A percentile compares a stretch with the other conserved stretches of the same genome.
phyloP scores from a whole-genome alignment of 768 basidiomycete genomes.

The Candolleomyces eurysporus region DNA sequence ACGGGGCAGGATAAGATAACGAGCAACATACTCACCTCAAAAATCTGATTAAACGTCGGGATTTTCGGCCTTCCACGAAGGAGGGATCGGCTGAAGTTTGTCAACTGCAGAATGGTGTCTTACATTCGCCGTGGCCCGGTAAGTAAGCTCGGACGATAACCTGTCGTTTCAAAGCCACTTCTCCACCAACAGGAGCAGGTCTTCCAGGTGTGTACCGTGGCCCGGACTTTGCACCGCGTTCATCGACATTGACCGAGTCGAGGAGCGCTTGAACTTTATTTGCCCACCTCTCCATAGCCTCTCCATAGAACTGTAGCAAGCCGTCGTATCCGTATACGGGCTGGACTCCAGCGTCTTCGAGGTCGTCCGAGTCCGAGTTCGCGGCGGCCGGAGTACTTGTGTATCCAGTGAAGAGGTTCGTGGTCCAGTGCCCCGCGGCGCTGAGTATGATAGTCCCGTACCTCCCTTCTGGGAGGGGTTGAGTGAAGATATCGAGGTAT shows the following conservation, averaged over 20 bases:
- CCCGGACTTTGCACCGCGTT: conserved; percentile 19
- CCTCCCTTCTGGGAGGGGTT: conserved; percentile 45
- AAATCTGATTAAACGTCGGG: conserved; percentile 50
- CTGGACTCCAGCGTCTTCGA: too few relatives aligned
- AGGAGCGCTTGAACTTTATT: conserved; percentile 37
- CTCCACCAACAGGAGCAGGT: not conserved
- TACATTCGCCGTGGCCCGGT: conserved; percentile 64
- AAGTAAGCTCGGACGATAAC: conserved; percentile 61
- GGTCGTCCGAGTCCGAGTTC: too few relatives aligned
- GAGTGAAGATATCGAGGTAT: conserved; percentile 51
- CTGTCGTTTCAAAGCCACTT: conserved; percentile 21
- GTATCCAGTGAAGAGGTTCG: conserved; percentile 44
- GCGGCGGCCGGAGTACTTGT: too few relatives aligned
- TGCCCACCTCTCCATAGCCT: conserved; percentile 56
- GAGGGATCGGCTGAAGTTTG: conserved; percentile 45
- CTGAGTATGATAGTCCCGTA: conserved; percentile 62
- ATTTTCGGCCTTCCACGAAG: conserved; percentile 66
- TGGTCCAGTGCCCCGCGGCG: conserved; percentile 73
- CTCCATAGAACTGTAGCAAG: conserved; percentile 53
- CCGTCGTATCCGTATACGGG: conserved; percentile 20
- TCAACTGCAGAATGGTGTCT: conserved; percentile 31
- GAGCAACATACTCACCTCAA: conserved; percentile 41
- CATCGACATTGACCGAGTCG: conserved; percentile 32
- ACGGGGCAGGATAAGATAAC: too few relatives aligned
- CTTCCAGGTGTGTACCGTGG: not conserved